Base-by-base conservation (phyloP, 305 asterid species). In the Solanum hybrid region DNA sequence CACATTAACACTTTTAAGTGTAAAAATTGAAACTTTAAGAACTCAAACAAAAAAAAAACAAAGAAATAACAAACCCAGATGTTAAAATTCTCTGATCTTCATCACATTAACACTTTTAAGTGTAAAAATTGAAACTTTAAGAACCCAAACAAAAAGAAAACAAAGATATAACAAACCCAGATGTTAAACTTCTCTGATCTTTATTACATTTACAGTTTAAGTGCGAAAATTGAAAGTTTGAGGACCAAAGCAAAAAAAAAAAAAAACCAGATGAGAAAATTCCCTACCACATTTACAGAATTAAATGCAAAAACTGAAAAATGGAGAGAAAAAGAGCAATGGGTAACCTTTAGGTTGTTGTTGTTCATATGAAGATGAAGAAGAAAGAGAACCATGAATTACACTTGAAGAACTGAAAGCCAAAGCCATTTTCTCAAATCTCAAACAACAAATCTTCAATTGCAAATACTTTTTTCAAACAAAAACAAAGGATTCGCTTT, bases 281-380 rank as follows among this genome's bases (percentile, higher is more conserved):
- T 45, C 1, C 0, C 17, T 45, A 45, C 0, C 61, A 45, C 61
- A 45, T 45, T 45, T 14, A 45, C 70, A 57, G 10, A 57, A 17
- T 7, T 57, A 57, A 57, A 57, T 6, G 70, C 24, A 57, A 57
- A 57, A 57, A 57, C 70, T 57, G 10, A 57, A 57, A 17, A 17
- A 57, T 57, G 10, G 22, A 13, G 7, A 68, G 31, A n/a, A 10
- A 65, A 87, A 33, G 6, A 57, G n/a, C 0, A 57, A 57, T 17
- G 70, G 32, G 24, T 17, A 70, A 93, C 94, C 94, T 91, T 89
- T 91, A 2, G 82, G 15, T 77, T 81, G 93, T n/a, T 93, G 92
- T 26, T 0, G 10, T 57, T 57, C 70, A 57, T 57, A 57, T 17
- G 70, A 57, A 14, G 85, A 70, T 20, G 89, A 87, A 68, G 89